Percentiles rank a stretch among this genome's conserved stretches.
These are phyloP conservation scores for Rhizopogon vesiculosus DNA, from an alignment of 768 basidiomycete species.

Conservation along the genomic window DNA sequence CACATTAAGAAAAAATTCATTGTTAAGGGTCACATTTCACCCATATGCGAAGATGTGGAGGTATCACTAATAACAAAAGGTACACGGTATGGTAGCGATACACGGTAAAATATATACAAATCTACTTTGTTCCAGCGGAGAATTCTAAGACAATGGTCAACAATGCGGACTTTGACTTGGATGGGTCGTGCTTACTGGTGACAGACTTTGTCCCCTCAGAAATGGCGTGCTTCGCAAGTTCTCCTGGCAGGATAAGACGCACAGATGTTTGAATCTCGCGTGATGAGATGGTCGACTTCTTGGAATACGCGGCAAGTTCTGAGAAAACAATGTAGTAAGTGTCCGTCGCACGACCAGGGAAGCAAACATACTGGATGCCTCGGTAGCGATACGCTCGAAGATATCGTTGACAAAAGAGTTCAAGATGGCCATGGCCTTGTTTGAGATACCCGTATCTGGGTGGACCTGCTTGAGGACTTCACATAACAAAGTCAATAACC, in stretches of 20 bases:
- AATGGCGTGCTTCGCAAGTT: conserved; percentile 85
- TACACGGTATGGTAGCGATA: conserved; percentile 32
- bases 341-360: background rate
- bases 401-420: conserved; percentile 86
- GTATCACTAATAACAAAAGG: conserved; percentile 25
- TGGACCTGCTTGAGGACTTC: conserved; percentile 86
- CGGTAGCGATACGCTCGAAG: conserved; percentile 75
- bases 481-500: background rate
- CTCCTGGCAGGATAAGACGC: conserved; percentile 79
- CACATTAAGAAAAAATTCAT: too few species aligned
- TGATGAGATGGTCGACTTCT: conserved; percentile 90
- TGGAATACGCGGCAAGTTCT: conserved; percentile 83
- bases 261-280: conserved; percentile 87
- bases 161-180: background rate
- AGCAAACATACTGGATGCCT: conserved; percentile 53
- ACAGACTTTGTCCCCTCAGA: conserved; percentile 79
- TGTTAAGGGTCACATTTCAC: background rate
- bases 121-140: conserved; percentile 55
- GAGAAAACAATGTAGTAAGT: conserved; percentile 1
- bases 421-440: conserved; percentile 82
- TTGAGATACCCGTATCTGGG: conserved; percentile 91
- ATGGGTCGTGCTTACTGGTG: conserved; percentile 44
- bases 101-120: conserved; percentile 16
- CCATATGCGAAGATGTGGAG: conserved; percentile 6
- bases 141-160: conserved; percentile 38